Base-by-base conservation (phyloP, 768 basidiomycete genomes). In the Naematelia aurantialba region DNA sequence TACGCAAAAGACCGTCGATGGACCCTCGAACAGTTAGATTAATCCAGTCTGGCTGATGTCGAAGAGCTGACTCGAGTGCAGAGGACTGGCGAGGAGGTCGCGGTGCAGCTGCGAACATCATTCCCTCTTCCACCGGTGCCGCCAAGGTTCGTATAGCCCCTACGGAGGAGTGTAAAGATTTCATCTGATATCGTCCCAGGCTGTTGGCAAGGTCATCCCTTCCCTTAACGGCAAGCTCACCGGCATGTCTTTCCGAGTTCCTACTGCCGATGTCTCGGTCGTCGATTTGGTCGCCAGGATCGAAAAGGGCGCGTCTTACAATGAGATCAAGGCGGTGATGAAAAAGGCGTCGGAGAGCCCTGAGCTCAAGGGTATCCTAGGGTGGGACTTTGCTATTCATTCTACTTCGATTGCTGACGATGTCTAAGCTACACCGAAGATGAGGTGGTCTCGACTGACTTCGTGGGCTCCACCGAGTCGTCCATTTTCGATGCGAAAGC, bases 171-270 rank as follows among this genome's bases (percentile, higher is more conserved):
- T 46, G 19, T 45, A 1, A 42, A 5, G 19, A 17, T 21, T 51
- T 17, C 39, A 12, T 26, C 44, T 46, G 19, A 34, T 51, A 19
- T 51, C 42, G 1, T 17, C 17, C 1, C 39, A 75, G 85, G 92
- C 92, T 65, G 91, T 94, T 76, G 92, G 92, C 72, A 94, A 96
- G 83, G 92, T 99, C 79, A 97, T 98, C 78, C 94, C 94, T 60
- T 78, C 80, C 52, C 84, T 99, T 69, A 96, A 97, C 81, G 94
- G 94, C 81, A 98, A 97, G 82, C 87, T 99, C 75, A 98, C 92
- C 67, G 76, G 94, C 80, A 87, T 97, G 76, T 69, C 94, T 49
- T 97, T 99, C 92, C 94, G 94, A 81, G 88, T 98, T 60, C 94
- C 94, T 67, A 93, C 90, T 61, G 81, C 88, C 73, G 89, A 98